Evolutionary conservation across 257 asterid genomes (phyloP).

Genomic region (Solanum tarijense): DNA sequence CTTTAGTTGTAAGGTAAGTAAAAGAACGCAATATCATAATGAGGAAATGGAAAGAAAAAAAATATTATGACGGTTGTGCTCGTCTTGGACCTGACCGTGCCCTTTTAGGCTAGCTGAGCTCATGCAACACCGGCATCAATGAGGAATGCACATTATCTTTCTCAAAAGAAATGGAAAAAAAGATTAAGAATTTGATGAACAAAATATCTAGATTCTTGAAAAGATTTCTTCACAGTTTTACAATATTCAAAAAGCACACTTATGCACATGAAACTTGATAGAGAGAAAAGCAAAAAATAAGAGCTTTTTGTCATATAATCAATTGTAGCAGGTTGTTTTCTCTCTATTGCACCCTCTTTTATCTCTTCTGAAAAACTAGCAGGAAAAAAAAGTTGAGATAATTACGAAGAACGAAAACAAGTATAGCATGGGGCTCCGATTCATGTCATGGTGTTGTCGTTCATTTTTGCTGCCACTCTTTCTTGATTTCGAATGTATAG

Average conservation of each 20-base stretch:
- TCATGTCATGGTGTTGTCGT: neutral
- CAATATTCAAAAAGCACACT: neutral
- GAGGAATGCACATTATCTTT: neutral
- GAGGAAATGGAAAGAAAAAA: neutral
- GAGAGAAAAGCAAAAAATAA: neutral
- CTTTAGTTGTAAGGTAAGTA: neutral
- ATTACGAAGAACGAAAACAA: slow-evolving; percentile 5
- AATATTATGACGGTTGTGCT: neutral
- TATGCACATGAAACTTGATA: neutral
- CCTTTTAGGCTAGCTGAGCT: neutral
- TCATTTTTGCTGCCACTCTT: slow-evolving; percentile 55
- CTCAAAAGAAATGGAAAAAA: neutral
- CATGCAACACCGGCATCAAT: neutral
- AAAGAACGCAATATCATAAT: neutral
- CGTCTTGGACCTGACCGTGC: neutral
- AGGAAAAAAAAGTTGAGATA: slow-evolving; percentile 3
- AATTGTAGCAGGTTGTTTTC: neutral
- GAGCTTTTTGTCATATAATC: neutral
- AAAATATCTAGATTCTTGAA: neutral
- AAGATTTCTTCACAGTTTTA: neutral
- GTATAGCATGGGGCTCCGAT: neutral
- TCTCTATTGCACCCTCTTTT: neutral
- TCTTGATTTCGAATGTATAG: slow-evolving; percentile 87
- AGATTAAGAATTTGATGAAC: neutral
- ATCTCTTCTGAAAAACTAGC: slow-evolving; percentile 1